phyloP scores from a whole-genome alignment of 495 filamentous ascomycete genomes.

The Rostrohypoxylon terebratum region DNA sequence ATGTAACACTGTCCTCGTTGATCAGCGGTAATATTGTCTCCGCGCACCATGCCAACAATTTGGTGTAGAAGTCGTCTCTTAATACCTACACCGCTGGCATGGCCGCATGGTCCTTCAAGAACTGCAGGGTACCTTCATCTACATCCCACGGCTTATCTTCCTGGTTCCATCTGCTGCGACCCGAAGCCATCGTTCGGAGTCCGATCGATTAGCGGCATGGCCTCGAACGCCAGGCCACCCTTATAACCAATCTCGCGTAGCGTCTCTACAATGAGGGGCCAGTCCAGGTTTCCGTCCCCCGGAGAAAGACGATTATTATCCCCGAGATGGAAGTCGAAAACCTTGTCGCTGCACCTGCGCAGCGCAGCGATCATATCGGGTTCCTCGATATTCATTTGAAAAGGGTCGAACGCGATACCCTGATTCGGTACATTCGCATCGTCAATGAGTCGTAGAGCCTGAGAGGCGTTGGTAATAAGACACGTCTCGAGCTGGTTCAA shows the following conservation, averaged over 20 bases:
- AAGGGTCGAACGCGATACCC: conserved; percentile 47
- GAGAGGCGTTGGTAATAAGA: conserved; percentile 43
- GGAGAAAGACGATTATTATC: conserved; percentile 47
- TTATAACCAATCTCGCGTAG: conserved; percentile 43
- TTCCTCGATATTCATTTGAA: conserved; percentile 49
- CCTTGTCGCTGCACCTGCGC: conserved; percentile 34
- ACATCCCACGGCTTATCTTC: conserved; percentile 40
- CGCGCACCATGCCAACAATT: conserved; percentile 41
- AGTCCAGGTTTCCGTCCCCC: conserved; percentile 45
- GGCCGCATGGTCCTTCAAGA: conserved; percentile 50
- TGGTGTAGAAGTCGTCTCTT: conserved; percentile 44
- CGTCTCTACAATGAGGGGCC: conserved; percentile 39
- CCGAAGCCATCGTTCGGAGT: conserved; percentile 36
- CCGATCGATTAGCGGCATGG: conserved; percentile 49
- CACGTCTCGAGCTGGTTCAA: conserved; percentile 50
- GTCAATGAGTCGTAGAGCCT: conserved; percentile 41
- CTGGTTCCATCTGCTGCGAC: conserved; percentile 29
- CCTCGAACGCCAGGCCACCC: conserved; percentile 43
- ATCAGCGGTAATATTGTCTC: conserved; percentile 44
- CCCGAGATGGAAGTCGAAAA: conserved; percentile 47
- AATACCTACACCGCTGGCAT: conserved; percentile 47
- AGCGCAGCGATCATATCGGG: conserved; percentile 41
- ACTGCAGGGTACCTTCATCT: conserved; percentile 38
- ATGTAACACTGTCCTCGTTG: neutral
- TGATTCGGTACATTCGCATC: conserved; percentile 37